These are phyloP conservation scores for Talaromyces sp. DNA, from an alignment of 2,329 filamentous ascomycete species.

Conservation along the genomic window DNA sequence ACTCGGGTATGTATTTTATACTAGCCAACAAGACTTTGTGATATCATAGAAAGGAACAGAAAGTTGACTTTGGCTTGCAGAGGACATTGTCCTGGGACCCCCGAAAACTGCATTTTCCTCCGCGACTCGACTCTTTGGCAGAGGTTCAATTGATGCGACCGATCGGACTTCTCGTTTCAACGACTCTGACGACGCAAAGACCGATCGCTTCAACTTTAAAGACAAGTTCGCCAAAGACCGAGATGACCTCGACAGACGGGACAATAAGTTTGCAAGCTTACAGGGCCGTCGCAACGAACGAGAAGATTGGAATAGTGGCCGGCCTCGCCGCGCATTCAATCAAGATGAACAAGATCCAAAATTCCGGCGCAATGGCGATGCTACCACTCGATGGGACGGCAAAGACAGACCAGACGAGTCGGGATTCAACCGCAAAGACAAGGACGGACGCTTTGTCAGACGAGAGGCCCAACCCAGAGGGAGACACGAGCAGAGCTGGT, in stretches of 20 bases:
- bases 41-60: neutral
- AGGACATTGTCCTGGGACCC: slow-evolving; percentile 81
- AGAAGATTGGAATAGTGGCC: slow-evolving; percentile 38
- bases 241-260: slow-evolving; percentile 33
- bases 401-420: slow-evolving; percentile 47
- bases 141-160: slow-evolving; percentile 40
- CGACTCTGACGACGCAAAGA: slow-evolving; percentile 50
- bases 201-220: slow-evolving; percentile 60
- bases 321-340: slow-evolving; percentile 35
- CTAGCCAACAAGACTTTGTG: neutral
- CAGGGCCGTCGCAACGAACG: slow-evolving; percentile 34
- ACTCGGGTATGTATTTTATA: slow-evolving; percentile 37
- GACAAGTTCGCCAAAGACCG: slow-evolving; percentile 39
- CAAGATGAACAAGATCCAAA: slow-evolving; percentile 38
- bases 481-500: slow-evolving; percentile 70
- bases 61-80: slow-evolving; percentile 33
- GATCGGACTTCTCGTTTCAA: slow-evolving; percentile 45
- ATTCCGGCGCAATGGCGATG: slow-evolving; percentile 37
- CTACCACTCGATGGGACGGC: slow-evolving; percentile 38
- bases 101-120: slow-evolving; percentile 80
- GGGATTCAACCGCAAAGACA: slow-evolving; percentile 43
- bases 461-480: slow-evolving; percentile 62
- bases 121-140: slow-evolving; percentile 52
- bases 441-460: slow-evolving; percentile 44
- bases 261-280: slow-evolving; percentile 25